Percentiles rank a stretch among this genome's conserved stretches.
phyloP scores from a whole-genome alignment of 352 stramenopile species.

The Phytophthora sp. region DNA sequence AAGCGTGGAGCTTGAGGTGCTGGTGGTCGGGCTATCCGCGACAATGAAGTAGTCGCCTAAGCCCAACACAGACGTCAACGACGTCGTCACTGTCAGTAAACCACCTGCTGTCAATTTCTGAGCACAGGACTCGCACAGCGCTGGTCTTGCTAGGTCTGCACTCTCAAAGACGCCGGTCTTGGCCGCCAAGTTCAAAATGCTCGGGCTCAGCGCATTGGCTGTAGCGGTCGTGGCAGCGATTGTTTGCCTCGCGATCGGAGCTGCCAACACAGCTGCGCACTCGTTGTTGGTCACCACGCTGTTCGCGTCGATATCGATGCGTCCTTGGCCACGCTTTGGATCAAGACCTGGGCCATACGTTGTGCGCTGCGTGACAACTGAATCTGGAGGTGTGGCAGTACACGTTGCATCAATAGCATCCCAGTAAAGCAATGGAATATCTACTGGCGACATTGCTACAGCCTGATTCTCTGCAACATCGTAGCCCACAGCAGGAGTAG shows the following conservation, averaged over 20 bases:
- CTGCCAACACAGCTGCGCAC: constrained; percentile 46
- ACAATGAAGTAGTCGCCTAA: constrained; percentile 64
- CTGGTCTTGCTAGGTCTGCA: constrained; percentile 27
- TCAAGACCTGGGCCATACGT: constrained; percentile 67
- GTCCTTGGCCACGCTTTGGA: constrained; percentile 50
- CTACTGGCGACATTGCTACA: constrained; percentile 44
- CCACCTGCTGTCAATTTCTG: constrained; percentile 50
- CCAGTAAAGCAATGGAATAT: constrained; percentile 45
- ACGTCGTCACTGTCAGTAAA: constrained; percentile 49
- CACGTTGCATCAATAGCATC: constrained; percentile 36
- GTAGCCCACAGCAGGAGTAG: constrained; percentile 4
- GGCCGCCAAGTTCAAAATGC: constrained; percentile 56
- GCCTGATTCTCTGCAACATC: constrained; percentile 30
- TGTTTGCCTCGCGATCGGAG: constrained; percentile 55
- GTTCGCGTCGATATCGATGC: constrained; percentile 38
- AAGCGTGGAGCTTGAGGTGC: constrained; percentile 8
- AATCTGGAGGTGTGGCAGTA: constrained; percentile 17
- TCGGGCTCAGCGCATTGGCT: constrained; percentile 28
- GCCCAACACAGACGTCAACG: constrained; percentile 25
- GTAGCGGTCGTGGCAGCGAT: constrained; percentile 37
- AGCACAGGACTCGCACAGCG: constrained; percentile 59
- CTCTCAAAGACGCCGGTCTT: constrained; percentile 36
- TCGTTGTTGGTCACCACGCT: constrained; percentile 47
- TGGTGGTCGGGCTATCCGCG: constrained; percentile 45
- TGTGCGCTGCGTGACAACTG: constrained; percentile 33